Conservation (phyloP, 805 yeast genomes). For the Lipomyces yamanashiensis region DNA sequence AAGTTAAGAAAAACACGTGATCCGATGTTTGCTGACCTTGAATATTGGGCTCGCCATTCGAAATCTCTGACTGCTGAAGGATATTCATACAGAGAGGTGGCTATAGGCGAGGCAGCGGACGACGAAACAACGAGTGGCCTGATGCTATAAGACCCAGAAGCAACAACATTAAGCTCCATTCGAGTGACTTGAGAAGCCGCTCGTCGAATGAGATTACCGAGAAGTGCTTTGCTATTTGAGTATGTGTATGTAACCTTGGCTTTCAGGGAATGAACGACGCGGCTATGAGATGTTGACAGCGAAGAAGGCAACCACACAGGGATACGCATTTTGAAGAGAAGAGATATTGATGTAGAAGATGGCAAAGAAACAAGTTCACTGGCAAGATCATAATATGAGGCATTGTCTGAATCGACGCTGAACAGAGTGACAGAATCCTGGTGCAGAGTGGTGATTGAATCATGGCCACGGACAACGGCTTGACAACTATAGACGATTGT, state of each 20-base stretch:
- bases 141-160: neutral
- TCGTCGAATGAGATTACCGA: neutral
- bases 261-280: constrained; percentile 12
- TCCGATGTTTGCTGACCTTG: neutral
- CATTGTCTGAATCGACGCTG: neutral
- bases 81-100: neutral
- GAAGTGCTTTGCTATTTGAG: neutral
- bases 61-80: constrained; percentile 1
- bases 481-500: neutral
- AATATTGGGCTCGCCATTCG: constrained; percentile 10
- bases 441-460: constrained; percentile 3
- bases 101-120: neutral
- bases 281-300: constrained; percentile 7
- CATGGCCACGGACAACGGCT: neutral
- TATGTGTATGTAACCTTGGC: constrained; percentile 15
- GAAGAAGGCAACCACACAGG: constrained; percentile 22
- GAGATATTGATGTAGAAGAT: neutral
- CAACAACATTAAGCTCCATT: neutral
- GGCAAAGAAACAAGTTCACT: neutral
- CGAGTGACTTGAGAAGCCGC: neutral
- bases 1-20: neutral
- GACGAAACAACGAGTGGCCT: neutral
- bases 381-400: neutral
- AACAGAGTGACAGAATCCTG: neutral
- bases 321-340: constrained; percentile 5